Conservation (phyloP, 768 basidiomycete species). For the Psilocybe tampanensis region DNA sequence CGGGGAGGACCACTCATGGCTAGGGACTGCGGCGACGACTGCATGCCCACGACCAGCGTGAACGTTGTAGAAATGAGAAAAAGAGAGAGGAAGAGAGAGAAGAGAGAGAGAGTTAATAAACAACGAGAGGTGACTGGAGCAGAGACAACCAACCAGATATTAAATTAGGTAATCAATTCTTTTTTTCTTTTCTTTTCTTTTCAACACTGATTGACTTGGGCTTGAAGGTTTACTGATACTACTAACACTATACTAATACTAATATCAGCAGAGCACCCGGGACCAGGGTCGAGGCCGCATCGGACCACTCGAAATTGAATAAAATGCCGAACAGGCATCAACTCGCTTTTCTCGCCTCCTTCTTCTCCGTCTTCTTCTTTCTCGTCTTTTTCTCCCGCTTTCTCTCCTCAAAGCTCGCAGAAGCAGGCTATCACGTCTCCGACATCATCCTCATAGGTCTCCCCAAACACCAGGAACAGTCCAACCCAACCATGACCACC, state of each 20-base stretch:
- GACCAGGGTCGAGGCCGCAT: slow-evolving; percentile 4
- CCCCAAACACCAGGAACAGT: slow-evolving; percentile 26
- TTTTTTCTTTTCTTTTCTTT: slow-evolving; percentile 10
- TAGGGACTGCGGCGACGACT: slow-evolving; percentile 23
- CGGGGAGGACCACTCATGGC: slow-evolving; percentile 37
- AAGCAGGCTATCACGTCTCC: slow-evolving; percentile 59
- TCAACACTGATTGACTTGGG: too few relatives aligned
- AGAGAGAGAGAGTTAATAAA: slow-evolving; percentile 1
- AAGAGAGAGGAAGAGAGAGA: slow-evolving; percentile 22
- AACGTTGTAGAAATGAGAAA: slow-evolving; percentile 30
- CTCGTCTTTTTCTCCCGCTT: slow-evolving; percentile 49
- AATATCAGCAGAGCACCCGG: not conserved
- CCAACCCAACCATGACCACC: slow-evolving; percentile 5
- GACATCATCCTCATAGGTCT: slow-evolving; percentile 68
- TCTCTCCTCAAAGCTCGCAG: slow-evolving; percentile 44
- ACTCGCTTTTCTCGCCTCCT: slow-evolving; percentile 54
- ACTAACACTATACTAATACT: not conserved
- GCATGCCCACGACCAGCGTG: slow-evolving; percentile 46
- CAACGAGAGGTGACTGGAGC: slow-evolving; percentile 4
- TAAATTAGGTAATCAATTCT: slow-evolving; percentile 9
- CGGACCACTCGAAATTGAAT: slow-evolving; percentile 3
- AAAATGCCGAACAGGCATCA: slow-evolving; percentile 62
- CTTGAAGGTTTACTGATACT: too few relatives aligned
- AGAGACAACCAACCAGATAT: slow-evolving; percentile 13
- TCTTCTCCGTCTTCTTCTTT: slow-evolving; percentile 44